These are phyloP conservation scores for Magnusiomyces suaveolens DNA, from an alignment of 1,139 yeast genomes.

Conservation along the genomic window DNA sequence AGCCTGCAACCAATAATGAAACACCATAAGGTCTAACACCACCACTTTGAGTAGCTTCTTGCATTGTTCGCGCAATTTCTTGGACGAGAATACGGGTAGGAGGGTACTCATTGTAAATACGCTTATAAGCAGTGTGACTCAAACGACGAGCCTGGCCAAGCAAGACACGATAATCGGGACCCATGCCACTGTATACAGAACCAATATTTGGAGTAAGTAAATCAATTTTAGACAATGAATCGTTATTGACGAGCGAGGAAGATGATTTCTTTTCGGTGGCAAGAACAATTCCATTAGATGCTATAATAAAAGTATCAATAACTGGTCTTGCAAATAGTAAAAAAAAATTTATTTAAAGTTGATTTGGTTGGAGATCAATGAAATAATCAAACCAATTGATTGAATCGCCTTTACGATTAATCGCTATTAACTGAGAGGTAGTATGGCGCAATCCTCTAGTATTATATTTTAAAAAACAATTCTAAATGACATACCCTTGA, in stretches of 20 bases:
- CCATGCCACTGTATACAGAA: conserved; percentile 97
- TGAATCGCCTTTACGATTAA: no score
- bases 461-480: no score
- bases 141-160: conserved; percentile 89
- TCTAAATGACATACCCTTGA: conserved; percentile 54
- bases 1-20: conserved; percentile 85
- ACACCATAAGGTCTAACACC: conserved; percentile 99
- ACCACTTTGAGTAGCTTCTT: conserved; percentile 95
- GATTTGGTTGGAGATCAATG: no score
- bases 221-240: conserved; percentile 69
- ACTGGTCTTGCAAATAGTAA: not conserved
- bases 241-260: conserved; percentile 67
- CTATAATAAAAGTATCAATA: conserved; percentile 24
- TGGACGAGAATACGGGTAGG: conserved; percentile 92
- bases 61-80: conserved; percentile 93
- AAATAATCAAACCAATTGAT: no score
- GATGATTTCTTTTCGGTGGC: conserved; percentile 93
- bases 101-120: conserved; percentile 92
- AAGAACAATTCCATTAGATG: conserved; percentile 90
- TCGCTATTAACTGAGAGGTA: not conserved
- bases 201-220: conserved; percentile 91
- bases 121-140: conserved; percentile 86
- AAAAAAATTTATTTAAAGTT: no score
- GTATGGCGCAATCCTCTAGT: no score
- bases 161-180: conserved; percentile 93